These are phyloP conservation scores for Leptographium wingfieldii DNA, from an alignment of 2,329 filamentous ascomycete genomes.

Conservation along the genomic window DNA sequence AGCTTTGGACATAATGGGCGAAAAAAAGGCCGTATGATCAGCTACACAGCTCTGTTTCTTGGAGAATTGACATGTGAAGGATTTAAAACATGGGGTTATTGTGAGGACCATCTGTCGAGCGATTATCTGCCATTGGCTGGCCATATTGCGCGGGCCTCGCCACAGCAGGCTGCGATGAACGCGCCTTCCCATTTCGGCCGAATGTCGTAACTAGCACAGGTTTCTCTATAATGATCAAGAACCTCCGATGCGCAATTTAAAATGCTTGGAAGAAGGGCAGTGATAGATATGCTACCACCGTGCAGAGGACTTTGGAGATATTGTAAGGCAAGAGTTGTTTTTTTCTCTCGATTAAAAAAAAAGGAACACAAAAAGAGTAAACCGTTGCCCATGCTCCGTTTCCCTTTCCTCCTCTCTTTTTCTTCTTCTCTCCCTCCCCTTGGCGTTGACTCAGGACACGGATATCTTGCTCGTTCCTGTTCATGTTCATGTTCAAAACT, in stretches of 20 bases:
- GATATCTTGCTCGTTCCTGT: not conserved
- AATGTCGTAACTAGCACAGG: not conserved
- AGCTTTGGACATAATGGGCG: conserved; percentile 23
- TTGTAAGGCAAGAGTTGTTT: not conserved
- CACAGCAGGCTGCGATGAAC: not conserved
- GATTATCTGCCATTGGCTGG: not conserved
- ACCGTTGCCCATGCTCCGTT: conserved; percentile 6
- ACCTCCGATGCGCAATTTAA: not conserved
- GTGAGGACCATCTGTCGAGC: not conserved
- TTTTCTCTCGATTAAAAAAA: conserved; percentile 1
- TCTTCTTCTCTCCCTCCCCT: not conserved
- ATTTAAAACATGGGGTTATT: not conserved
- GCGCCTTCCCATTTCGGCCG: not conserved
- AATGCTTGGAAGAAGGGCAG: not conserved
- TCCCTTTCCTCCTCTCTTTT: conserved; percentile 1
- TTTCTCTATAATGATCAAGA: not conserved
- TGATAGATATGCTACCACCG: not conserved
- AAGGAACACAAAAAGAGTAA: conserved; percentile 5
- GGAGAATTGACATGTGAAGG: not conserved
- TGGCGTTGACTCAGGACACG: not conserved
- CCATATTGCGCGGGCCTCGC: not conserved
- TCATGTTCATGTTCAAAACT: not conserved
- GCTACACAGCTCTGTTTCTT: not conserved
- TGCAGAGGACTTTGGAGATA: not conserved
- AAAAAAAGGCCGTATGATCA: not conserved